phyloP scores from a whole-genome alignment of 2,329 filamentous ascomycete species.

The Aspergillus pseudotamarii region DNA sequence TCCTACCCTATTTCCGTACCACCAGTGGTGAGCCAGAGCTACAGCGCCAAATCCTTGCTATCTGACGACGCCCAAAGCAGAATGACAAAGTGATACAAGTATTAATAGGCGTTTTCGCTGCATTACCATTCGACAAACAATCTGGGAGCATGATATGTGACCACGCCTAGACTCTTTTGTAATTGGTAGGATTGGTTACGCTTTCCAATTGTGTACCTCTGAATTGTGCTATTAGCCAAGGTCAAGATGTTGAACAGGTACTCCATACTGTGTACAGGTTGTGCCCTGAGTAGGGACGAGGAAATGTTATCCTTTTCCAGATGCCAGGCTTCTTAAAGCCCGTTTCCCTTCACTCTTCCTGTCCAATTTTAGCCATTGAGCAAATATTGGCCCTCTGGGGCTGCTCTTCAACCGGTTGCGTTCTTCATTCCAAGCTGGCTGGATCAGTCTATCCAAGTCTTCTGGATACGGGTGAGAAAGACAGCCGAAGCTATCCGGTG shows the following conservation, averaged over 20 bases:
- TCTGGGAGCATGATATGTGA: constrained; percentile 8
- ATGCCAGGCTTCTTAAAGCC: neutral
- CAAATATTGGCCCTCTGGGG: neutral
- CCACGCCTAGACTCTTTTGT: neutral
- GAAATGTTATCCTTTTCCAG: neutral
- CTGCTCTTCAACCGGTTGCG: neutral
- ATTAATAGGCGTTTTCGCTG: neutral
- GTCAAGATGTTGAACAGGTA: neutral
- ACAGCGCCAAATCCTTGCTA: neutral
- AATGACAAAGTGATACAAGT: constrained; percentile 10
- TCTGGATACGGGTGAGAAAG: neutral
- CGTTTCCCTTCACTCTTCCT: neutral
- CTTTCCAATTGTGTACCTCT: neutral
- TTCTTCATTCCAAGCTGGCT: neutral
- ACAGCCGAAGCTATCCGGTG: neutral
- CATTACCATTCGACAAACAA: constrained; percentile 9
- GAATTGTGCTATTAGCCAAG: neutral
- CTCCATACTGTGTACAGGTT: neutral
- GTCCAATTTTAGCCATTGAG: neutral
- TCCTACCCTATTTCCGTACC: no score
- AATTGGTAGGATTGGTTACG: neutral
- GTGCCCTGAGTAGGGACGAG: neutral
- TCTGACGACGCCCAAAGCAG: neutral
- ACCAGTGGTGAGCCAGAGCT: neutral
- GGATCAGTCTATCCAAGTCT: neutral